These are phyloP conservation scores for Apiotrichum veenhuisii DNA, from an alignment of 1,284 basidiomycete genomes.

Conservation along the genomic window DNA sequence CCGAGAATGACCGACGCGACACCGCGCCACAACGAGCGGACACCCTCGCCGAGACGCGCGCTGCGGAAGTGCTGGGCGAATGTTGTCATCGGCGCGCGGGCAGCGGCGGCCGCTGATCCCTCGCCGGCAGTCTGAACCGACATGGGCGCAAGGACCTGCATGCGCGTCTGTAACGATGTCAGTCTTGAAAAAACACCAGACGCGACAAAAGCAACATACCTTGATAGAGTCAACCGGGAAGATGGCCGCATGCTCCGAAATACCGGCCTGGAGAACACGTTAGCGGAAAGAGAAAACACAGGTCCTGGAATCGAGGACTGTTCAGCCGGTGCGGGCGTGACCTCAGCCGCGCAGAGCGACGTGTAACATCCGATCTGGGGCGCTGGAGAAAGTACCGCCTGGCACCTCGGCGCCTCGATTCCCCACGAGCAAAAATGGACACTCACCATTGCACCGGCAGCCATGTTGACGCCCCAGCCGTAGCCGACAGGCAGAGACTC, in stretches of 20 bases:
- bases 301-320: too few species aligned
- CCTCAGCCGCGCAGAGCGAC: too few species aligned
- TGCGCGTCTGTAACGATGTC: conserved; percentile 72
- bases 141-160: conserved; percentile 78
- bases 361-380: too few species aligned
- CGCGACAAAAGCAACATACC: too few species aligned
- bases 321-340: too few species aligned
- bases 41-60: conserved; percentile 85
- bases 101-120: conserved; percentile 56
- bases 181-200: background rate
- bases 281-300: background rate
- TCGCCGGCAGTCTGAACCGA: conserved; percentile 51
- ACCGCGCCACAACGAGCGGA: conserved; percentile 88
- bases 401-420: background rate
- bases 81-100: conserved; percentile 35
- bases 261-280: conserved; percentile 74
- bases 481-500: conserved; percentile 48
- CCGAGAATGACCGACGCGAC: conserved; percentile 96
- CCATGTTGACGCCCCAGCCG: conserved; percentile 75
- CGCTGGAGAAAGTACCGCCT: too few species aligned
- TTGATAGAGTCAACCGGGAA: conserved; percentile 98
- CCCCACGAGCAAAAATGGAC: background rate
- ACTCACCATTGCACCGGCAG: conserved; percentile 89
- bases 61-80: conserved; percentile 43
- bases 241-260: conserved; percentile 98